A percentile compares a stretch with the other conserved stretches of the same genome.
Conservation (phyloP, 805 yeast genomes). For the Maudiozyma barnettii region DNA sequence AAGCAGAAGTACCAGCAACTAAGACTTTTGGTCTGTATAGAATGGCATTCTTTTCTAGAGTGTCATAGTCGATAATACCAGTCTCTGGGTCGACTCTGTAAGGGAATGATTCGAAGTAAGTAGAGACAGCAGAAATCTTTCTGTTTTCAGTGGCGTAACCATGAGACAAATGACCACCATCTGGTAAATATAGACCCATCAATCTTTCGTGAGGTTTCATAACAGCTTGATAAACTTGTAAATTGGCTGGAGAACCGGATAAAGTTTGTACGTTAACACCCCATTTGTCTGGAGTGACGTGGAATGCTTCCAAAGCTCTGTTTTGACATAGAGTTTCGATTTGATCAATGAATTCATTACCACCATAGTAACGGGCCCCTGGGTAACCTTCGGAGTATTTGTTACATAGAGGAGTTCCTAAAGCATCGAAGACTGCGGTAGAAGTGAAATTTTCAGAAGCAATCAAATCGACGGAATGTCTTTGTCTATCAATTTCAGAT, state of each 20-base stretch:
- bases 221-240: constrained; percentile 91
- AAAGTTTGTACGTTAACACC: constrained; percentile 96
- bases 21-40: constrained; percentile 92
- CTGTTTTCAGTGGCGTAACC: constrained; percentile 93
- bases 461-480: constrained; percentile 84
- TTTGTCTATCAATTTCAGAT: constrained; percentile 85
- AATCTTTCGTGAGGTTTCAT: constrained; percentile 93
- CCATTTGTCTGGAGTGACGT: constrained; percentile 74
- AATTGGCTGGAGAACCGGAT: constrained; percentile 96
- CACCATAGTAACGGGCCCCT: constrained; percentile 98
- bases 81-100: constrained; percentile 88
- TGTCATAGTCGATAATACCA: constrained; percentile 93
- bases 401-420: constrained; percentile 97
- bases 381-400: constrained; percentile 99
- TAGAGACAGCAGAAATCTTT: constrained; percentile 91
- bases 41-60: constrained; percentile 81
- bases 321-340: constrained; percentile 88
- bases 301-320: constrained; percentile 88
- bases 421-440: constrained; percentile 88
- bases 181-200: constrained; percentile 97
- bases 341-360: constrained; percentile 92
- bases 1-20: constrained; percentile 98
- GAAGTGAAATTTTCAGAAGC: constrained; percentile 98
- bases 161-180: constrained; percentile 97
- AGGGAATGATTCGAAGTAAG: constrained; percentile 97